Conservation (phyloP, 768 basidiomycete species). For the Tylopilus vinaceipallidus region DNA sequence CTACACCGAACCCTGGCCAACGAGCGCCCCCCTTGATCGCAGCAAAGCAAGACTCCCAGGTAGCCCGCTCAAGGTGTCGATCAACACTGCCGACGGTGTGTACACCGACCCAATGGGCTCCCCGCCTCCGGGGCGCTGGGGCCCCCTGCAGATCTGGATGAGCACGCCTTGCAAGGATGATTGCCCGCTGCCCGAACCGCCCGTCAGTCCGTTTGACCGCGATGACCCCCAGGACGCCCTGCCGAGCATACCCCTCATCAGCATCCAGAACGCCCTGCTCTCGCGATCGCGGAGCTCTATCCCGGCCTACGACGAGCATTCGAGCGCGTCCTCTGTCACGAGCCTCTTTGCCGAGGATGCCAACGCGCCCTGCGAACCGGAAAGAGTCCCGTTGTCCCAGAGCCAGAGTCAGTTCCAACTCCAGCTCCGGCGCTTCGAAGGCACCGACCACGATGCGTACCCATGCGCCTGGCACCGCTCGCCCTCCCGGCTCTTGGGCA, state of each 20-base stretch:
- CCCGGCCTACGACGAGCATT: slow-evolving; percentile 13
- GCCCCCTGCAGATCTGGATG: slow-evolving; percentile 21
- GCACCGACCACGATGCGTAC: slow-evolving; percentile 10
- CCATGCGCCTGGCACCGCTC: slow-evolving; percentile 18
- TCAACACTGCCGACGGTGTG: neutral
- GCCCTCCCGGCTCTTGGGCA: slow-evolving; percentile 17
- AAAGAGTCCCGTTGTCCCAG: neutral
- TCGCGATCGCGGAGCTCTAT: slow-evolving; percentile 18
- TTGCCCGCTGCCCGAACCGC: neutral
- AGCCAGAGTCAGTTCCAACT: neutral
- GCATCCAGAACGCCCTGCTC: slow-evolving; percentile 19
- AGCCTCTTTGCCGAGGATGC: slow-evolving; percentile 1
- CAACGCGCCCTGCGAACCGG: neutral
- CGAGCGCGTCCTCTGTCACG: slow-evolving; percentile 3
- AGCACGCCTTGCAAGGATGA: slow-evolving; percentile 23
- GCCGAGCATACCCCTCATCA: neutral
- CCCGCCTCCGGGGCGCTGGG: slow-evolving; percentile 13
- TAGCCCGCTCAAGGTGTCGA: slow-evolving; percentile 25
- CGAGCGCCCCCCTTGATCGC: slow-evolving; percentile 1
- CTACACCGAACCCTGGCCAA: slow-evolving; percentile 24
- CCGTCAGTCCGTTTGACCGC: slow-evolving; percentile 2
- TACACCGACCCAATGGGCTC: slow-evolving; percentile 9
- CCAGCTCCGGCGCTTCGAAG: no score
- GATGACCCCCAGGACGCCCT: neutral
- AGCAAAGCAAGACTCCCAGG: slow-evolving; percentile 9